These are phyloP conservation scores for Trichoderma aggressivum DNA, from an alignment of 2,329 filamentous ascomycete genomes.

Conservation along the genomic window DNA sequence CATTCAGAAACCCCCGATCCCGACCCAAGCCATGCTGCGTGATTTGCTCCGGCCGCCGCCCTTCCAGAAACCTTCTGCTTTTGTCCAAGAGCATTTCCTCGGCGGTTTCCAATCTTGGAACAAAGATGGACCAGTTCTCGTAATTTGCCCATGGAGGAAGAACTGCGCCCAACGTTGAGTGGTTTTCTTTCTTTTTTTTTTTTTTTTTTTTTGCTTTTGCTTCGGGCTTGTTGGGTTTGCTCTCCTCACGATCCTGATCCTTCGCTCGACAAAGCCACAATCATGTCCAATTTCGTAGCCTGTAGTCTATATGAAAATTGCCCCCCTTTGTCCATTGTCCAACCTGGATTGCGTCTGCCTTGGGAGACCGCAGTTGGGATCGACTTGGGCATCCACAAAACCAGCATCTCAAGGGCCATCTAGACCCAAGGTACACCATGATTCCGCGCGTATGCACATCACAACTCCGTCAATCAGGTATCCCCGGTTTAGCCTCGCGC, in stretches of 20 bases:
- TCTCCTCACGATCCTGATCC: neutral
- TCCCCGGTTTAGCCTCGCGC: neutral
- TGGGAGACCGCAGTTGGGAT: neutral
- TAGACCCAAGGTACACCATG: neutral
- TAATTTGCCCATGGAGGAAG: neutral
- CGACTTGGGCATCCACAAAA: neutral
- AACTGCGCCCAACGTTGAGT: neutral
- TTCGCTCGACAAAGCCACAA: neutral
- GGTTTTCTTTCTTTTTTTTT: neutral
- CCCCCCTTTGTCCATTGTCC: neutral
- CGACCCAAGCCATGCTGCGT: neutral
- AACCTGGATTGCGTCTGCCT: neutral
- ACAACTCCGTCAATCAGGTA: neutral
- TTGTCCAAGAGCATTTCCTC: neutral
- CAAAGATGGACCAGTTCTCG: no score
- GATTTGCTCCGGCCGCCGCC: constrained; percentile 14
- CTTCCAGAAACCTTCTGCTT: constrained; percentile 14
- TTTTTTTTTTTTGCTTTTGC: neutral
- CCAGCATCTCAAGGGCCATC: neutral
- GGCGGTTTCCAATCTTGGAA: neutral
- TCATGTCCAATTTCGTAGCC: neutral
- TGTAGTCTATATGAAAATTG: neutral
- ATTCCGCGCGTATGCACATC: neutral
- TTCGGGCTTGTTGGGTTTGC: neutral
- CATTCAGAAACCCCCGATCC: constrained; percentile 10